These are phyloP conservation scores for Diutina mesorugosa DNA, from an alignment of 1,139 yeast species.

Conservation along the genomic window DNA sequence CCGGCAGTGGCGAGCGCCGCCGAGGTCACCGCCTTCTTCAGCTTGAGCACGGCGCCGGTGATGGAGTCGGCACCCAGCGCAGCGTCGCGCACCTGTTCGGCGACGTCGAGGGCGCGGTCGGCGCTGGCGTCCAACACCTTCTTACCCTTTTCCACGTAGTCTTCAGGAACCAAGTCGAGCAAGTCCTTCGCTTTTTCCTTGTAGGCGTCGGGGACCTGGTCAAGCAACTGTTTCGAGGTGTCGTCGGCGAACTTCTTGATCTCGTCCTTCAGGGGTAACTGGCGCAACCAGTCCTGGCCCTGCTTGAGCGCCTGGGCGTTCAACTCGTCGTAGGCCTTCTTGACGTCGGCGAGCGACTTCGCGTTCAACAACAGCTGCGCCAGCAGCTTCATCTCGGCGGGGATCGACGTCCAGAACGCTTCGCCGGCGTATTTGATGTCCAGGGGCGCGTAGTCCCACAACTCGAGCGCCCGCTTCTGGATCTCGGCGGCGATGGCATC, in stretches of 20 bases:
- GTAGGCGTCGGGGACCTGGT: background rate
- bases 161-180: background rate
- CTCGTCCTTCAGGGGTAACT: background rate
- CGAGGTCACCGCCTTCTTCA: background rate
- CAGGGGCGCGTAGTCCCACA: background rate
- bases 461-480: background rate
- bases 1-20: background rate
- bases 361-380: background rate
- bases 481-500: background rate
- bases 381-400: background rate
- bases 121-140: background rate
- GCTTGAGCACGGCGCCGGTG: background rate
- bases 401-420: background rate
- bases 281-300: background rate
- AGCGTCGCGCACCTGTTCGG: background rate
- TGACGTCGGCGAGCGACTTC: background rate
- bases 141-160: background rate
- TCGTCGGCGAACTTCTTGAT: background rate
- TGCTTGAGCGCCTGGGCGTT: background rate
- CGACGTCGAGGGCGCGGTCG: background rate
- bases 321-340: background rate
- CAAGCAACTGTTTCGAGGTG: background rate
- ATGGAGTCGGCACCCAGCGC: background rate
- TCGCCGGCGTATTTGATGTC: background rate
- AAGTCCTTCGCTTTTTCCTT: background rate